Evolutionary conservation across 495 filamentous ascomycete genomes (phyloP).

Genomic region (Penicillium silybi): DNA sequence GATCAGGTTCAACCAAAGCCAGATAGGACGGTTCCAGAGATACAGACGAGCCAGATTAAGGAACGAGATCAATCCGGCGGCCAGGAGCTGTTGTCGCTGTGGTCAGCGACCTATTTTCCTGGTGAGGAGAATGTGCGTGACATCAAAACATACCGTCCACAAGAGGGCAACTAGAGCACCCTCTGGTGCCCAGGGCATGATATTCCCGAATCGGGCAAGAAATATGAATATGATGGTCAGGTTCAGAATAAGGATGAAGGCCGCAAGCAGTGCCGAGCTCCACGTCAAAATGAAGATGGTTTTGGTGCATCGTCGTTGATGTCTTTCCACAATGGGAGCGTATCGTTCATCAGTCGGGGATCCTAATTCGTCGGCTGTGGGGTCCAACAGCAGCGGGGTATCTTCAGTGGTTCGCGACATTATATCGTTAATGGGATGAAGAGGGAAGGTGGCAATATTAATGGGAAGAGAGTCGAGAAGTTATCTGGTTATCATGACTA

Average conservation of each 20-base stretch:
- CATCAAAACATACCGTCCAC: constrained; percentile 1
- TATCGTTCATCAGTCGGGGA: neutral
- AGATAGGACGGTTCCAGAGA: constrained; percentile 5
- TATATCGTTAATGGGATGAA: neutral
- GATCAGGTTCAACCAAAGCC: constrained; percentile 2
- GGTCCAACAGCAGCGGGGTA: neutral
- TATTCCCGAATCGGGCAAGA: neutral
- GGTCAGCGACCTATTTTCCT: neutral
- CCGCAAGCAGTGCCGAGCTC: neutral
- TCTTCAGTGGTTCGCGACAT: constrained; percentile 4
- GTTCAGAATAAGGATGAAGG: neutral
- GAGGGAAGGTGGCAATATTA: neutral
- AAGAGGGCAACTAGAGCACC: neutral
- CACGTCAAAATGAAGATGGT: constrained; percentile 3
- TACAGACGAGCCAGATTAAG: constrained; percentile 2
- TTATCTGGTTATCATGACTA: neutral
- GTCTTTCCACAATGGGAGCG: neutral
- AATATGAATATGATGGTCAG: neutral
- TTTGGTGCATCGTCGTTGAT: constrained; percentile 3
- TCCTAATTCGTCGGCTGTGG: neutral
- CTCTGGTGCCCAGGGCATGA: neutral
- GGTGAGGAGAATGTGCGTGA: neutral
- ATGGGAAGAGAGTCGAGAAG: neutral
- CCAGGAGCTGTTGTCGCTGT: neutral
- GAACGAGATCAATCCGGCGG: constrained; percentile 1